Evolutionary conservation across 345 rosid species (phyloP).

Genomic region (Salix udensis): DNA sequence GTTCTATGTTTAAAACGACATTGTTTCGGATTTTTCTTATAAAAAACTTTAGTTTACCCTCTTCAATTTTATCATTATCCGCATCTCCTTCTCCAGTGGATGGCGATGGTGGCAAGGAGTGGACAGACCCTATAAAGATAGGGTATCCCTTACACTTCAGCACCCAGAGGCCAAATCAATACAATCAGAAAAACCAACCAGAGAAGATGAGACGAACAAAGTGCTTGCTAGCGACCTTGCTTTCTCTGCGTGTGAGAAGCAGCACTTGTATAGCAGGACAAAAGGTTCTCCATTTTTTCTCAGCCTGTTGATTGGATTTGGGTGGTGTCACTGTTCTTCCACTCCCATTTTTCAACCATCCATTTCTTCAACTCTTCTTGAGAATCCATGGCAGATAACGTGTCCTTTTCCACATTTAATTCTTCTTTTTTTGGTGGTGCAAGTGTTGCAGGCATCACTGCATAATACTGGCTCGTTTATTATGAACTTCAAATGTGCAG

Average conservation of each 20-base stretch:
- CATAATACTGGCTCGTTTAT: neutral
- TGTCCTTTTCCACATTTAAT: neutral
- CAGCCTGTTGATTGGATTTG: neutral
- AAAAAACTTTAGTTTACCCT: no score
- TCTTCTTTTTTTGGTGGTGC: neutral
- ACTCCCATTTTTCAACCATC: constrained; percentile 3
- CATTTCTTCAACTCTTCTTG: constrained; percentile 2
- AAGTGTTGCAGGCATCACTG: neutral
- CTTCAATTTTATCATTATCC: no score
- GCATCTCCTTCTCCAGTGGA: neutral
- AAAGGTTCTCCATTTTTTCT: neutral
- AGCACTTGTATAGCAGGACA: neutral
- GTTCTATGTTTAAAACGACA: no score
- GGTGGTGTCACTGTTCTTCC: neutral
- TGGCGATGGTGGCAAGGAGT: constrained; percentile 3
- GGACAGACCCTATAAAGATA: neutral
- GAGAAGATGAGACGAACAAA: constrained; percentile 14
- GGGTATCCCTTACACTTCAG: neutral
- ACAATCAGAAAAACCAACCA: neutral
- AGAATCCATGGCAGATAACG: neutral
- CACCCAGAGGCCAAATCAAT: neutral
- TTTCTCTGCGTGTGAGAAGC: constrained; percentile 16
- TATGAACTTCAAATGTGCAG: neutral
- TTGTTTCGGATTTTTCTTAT: no score
- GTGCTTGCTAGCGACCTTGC: neutral